Conservation (phyloP, 2,329 filamentous ascomycete genomes). For the Fusarium nisikadoi region DNA sequence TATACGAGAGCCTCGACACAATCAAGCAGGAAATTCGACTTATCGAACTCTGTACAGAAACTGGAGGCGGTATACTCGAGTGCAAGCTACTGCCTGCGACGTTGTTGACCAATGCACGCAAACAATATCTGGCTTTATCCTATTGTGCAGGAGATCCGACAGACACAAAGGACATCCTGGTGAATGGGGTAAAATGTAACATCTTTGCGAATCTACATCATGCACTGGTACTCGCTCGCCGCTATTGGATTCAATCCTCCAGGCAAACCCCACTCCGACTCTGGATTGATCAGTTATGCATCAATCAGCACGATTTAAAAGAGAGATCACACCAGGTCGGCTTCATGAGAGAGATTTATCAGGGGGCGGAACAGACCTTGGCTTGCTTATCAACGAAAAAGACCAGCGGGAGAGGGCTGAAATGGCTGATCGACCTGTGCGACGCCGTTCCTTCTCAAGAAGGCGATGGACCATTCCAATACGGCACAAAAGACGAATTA, state of each 20-base stretch:
- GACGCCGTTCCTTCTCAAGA: fast-evolving
- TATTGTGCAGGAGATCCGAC: not conserved
- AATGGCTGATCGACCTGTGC: not conserved
- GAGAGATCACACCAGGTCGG: not conserved
- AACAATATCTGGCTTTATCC: fast-evolving
- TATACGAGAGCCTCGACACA: not conserved
- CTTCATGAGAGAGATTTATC: fast-evolving
- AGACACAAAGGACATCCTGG: fast-evolving
- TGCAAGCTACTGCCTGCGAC: fast-evolving
- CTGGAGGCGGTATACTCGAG: too few relatives aligned
- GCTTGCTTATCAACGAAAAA: not conserved
- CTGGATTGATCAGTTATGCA: fast-evolving
- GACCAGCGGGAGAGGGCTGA: not conserved
- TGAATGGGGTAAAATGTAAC: fast-evolving
- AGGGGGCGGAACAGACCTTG: fast-evolving
- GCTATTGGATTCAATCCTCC: fast-evolving
- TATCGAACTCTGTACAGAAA: not conserved
- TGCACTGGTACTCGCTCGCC: fast-evolving
- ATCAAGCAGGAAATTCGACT: not conserved
- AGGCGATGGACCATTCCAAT: fast-evolving
- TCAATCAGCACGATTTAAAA: fast-evolving
- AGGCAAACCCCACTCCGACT: fast-evolving
- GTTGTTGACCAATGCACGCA: fast-evolving
- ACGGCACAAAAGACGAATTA: not conserved
- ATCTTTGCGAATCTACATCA: fast-evolving